phyloP scores from a whole-genome alignment of 129 eudicot species.

The Sambucus nigra region DNA sequence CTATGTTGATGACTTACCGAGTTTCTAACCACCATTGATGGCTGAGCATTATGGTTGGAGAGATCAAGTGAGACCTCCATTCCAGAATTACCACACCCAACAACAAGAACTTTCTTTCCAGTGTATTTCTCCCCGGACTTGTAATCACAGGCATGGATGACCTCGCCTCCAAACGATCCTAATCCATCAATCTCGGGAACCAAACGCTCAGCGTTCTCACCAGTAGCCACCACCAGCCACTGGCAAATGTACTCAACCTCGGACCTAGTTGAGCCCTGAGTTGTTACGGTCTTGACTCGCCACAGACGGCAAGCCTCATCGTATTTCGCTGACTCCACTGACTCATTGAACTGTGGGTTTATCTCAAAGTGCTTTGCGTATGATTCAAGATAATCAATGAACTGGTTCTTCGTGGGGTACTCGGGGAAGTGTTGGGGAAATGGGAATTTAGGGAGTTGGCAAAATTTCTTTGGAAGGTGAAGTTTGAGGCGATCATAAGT shows the following conservation, averaged over 20 bases:
- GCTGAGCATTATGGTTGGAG: slow-evolving; percentile 62
- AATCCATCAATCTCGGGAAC: slow-evolving; percentile 73
- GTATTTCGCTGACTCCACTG: slow-evolving; percentile 69
- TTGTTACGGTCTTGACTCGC: slow-evolving; percentile 47
- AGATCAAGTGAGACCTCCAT: slow-evolving; percentile 98
- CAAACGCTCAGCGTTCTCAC: slow-evolving; percentile 78
- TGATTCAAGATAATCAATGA: slow-evolving; percentile 66
- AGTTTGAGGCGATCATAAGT: slow-evolving; percentile 76
- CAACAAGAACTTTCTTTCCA: slow-evolving; percentile 71
- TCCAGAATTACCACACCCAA: slow-evolving; percentile 93
- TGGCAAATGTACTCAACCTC: slow-evolving; percentile 84
- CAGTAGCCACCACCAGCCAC: slow-evolving; percentile 82
- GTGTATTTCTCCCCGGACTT: slow-evolving; percentile 57
- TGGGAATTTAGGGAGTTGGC: slow-evolving; percentile 73
- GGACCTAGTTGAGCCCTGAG: slow-evolving; percentile 18
- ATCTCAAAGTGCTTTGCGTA: slow-evolving; percentile 56
- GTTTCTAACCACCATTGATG: slow-evolving; percentile 78
- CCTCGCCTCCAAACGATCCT: slow-evolving; percentile 54
- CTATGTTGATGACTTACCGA: slow-evolving; percentile 50
- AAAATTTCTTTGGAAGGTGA: slow-evolving; percentile 84
- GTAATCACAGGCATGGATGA: slow-evolving; percentile 71
- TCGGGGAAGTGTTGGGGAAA: slow-evolving; percentile 82
- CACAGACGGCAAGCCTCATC: slow-evolving; percentile 61
- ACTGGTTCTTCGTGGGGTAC: slow-evolving; percentile 68
- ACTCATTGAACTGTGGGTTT: slow-evolving; percentile 69